Base-by-base conservation (phyloP, 2,329 filamentous ascomycete species). In the Sporothrix phasma region DNA sequence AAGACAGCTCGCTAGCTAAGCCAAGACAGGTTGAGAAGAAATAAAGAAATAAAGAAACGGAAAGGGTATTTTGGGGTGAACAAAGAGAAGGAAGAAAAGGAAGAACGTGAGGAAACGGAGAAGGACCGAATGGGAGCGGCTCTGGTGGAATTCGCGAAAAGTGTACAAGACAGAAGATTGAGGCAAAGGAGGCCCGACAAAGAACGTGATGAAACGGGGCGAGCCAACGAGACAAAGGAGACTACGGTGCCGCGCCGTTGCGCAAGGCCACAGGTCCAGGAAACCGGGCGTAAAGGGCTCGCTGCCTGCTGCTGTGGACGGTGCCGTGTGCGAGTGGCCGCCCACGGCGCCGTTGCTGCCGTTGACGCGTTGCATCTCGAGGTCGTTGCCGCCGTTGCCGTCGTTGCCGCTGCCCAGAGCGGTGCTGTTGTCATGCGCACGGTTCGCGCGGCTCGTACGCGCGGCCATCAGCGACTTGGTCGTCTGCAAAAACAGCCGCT, bases 361-460 rank as follows among this genome's bases (percentile, higher is more conserved):
- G 15, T 37, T 26, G 24, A 88, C 84, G 67, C 81, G 77, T 72
- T 90, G 86, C 87, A 96, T 88, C 74, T 95, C 90, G 71, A 93
- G 79, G 13, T 79, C 80, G 69, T 81, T 79, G 26, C 59, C 43
- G 5, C 46, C 59, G 46, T 59, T 58, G 59, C 68, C 79, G 72
- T 10, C 10, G 49, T 17, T 17, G 46, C 79, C n/a, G 77, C 70
- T 81, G 75, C 49, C 76, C 71, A 69, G 76, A 67, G 79, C 77
- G 69, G 81, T 82, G 66, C 79, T 79, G 72, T 26, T 19, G 29
- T 10, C n/a, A 6, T 15, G 24, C 11, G 8, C 47, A 1, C 5
- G 17, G 15, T 43, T 43, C 15, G 39, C 43, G 3, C 49, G 41
- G 43, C 11, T 29, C 11, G 17, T 31, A 46, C 49, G 54, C 29